Base-by-base conservation (phyloP, 495 filamentous ascomycete genomes). In the Aspergillus avenaceus region DNA sequence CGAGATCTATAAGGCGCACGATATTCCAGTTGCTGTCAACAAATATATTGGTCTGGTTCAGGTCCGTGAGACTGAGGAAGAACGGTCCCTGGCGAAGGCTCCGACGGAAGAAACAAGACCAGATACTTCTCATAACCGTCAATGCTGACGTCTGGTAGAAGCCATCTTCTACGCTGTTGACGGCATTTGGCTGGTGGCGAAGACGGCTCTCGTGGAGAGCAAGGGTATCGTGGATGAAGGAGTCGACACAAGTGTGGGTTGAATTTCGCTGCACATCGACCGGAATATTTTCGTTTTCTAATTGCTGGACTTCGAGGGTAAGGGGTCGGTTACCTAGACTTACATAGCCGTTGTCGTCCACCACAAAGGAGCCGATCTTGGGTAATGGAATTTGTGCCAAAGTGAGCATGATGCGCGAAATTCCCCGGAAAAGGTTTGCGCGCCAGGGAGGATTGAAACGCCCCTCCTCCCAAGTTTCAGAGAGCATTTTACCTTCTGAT, bases 21-120 rank as follows among this genome's bases (percentile, higher is more conserved):
- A 70, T 63, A 51, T 69, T 42, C 63, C 54, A 65, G 25, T 71
- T 14, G 14, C 53, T 34, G 44, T 71, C 65, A n/a, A 70, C 63
- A 43, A 66, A 64, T 23, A 66, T 66, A 47, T 71, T 69, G 52
- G 63, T 67, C 36, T 12, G 53, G 48, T 69, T 60, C 6, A 71
- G 49, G 34, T 68, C 63, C 5, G 63, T 68, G 7, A 68, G 40
- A 3, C 11, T 50, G 44, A 50, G 54, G 12, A 55, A 29, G 42
- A 62, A 66, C 8, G 58, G 62, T 23, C 56, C 56, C 25, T 56
- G 53, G 41, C 64, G 62, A 46, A 58, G 32, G n/a, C 65, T 55
- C 16, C 44, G 49, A 23, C 48, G 0, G 26, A 61, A 52, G 34
- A 62, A 67, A 34, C 45, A 50, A 16, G 50, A 51, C 25, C 54